Base-by-base conservation (phyloP, 805 yeast species). In the Yarrowia yakushimensis region DNA sequence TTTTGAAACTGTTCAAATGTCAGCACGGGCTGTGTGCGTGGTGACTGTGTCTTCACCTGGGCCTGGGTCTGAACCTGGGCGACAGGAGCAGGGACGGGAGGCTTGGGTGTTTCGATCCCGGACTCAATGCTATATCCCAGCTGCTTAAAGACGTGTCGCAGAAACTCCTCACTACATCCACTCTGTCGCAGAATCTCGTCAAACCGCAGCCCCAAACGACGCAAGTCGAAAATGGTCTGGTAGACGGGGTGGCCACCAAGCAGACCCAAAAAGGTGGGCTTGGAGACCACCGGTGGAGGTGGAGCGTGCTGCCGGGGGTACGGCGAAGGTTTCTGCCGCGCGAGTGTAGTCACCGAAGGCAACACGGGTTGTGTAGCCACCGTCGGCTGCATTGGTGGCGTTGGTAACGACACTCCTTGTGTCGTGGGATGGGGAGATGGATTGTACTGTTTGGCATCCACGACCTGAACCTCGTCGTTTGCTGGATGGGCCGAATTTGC, bases 171-270 rank as follows among this genome's bases (percentile, higher is more conserved):
- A 30, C 42, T 41, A 15, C 46, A 39, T 10, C 48, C 39, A 23
- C 61, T 55, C 31, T 55, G 61, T 22, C 39, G 48, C 20, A 55
- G 30, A 23, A 55, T 55, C 46, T 55, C 61, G 22, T 55, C 48
- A 30, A 55, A 55, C 36, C 48, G 48, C 28, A 55, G 48, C 12
- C 61, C 61, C 61, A 55, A 13, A 0, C 61, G 46, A 15, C 61
- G 36, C 18, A 55, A 22, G 23, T 55, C 61, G 22, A 55, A 39
- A 8, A 55, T 18, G 3, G 61, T 27, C 42, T 55, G 61, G 30
- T 55, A 55, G 23, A 55, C 27, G n/a, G 61, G 48, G 18, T 55
- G 48, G 18, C 30, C 46, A 2, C 34, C 48, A 10, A 55, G 23
- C 9, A 55, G 30, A 11, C 48, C 36, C 27, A 37, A 39, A 17